Evolutionary conservation across 1,284 basidiomycete genomes (phyloP), one percentile per base, ranked within the genome.

Genomic region (Melampsora larici-populina): DNA sequence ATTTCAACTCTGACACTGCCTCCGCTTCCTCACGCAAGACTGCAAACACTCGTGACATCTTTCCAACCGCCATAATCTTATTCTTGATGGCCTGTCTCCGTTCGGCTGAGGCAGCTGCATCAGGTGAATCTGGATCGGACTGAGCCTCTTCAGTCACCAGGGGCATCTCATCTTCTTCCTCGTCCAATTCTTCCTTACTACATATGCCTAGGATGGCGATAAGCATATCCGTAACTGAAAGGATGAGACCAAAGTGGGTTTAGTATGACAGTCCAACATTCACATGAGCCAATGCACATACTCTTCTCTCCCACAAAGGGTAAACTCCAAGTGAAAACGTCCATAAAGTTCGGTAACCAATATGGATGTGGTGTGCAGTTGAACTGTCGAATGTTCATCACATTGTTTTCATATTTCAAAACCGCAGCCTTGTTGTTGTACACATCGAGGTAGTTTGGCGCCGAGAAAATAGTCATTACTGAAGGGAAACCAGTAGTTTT

Each of bases 271-370:
- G 63, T 71, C 33, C 18, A 33, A 64, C 18, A 78, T 62, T 29
- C 9, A 3, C 49, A 15, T 55, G 65, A n/a, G 40, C 13, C 11
- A 29, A 6, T 17, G 2, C 26, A 86, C 90, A 81, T 79, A 94
- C 92, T 96, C 86, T 97, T 97, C 84, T 97, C 94, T 79, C 94
- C 96, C 2, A 99, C 97, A 83, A 99, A 99, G 0, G 96, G 97
- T 80, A 99, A 85, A 87, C 92, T 94, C 97, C 97, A 99, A 0
- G 96, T 98, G 84, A 99, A 99, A 51, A 93, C 96, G 83, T 99
- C 94, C 92, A 98, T 97, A 82, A 98, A 98, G 86, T 98, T 99
- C 2, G 96, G 96, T 58, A 99, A 86, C 92, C 92, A 94, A 84
- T 97, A 97, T 4, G 94, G 94, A 84, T 97, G 94, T 18, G 94